These are phyloP conservation scores for Monsonia emarginata DNA, from an alignment of 441 rosid species.

Conservation along the genomic window DNA sequence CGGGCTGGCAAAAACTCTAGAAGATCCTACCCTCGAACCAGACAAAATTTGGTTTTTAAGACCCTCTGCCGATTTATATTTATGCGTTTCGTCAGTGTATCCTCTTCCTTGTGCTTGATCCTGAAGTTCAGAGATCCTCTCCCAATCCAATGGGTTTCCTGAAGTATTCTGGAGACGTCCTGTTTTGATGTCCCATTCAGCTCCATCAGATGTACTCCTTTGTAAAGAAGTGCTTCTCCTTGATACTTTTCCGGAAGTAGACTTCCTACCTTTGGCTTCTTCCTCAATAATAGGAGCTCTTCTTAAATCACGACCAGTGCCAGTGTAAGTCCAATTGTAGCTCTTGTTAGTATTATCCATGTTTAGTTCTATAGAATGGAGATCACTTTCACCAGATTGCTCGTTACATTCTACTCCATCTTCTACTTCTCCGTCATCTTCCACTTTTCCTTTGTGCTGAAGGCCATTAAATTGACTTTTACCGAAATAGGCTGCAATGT, in stretches of 20 bases:
- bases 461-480: constrained; percentile 33
- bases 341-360: constrained; percentile 48
- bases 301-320: constrained; percentile 26
- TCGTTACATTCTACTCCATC: constrained; percentile 41
- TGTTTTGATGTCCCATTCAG: constrained; percentile 51
- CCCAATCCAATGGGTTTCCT: constrained; percentile 50
- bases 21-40: constrained; percentile 40
- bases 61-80: constrained; percentile 50
- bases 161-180: constrained; percentile 39
- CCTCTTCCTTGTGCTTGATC: constrained; percentile 37
- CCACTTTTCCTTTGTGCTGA: constrained; percentile 34
- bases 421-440: constrained; percentile 54
- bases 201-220: constrained; percentile 77
- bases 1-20: constrained; percentile 47
- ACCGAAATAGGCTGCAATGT: constrained; percentile 39
- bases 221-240: constrained; percentile 59
- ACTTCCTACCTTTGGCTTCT: constrained; percentile 52
- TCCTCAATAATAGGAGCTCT: constrained; percentile 29
- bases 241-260: constrained; percentile 40
- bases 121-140: constrained; percentile 38
- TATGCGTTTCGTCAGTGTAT: constrained; percentile 47
- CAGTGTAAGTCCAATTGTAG: constrained; percentile 54
- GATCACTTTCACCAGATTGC: constrained; percentile 71
- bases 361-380: constrained; percentile 73
- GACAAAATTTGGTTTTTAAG: constrained; percentile 53